Base-by-base conservation (phyloP, 2,329 filamentous ascomycete genomes). In the Penicillium sp. region DNA sequence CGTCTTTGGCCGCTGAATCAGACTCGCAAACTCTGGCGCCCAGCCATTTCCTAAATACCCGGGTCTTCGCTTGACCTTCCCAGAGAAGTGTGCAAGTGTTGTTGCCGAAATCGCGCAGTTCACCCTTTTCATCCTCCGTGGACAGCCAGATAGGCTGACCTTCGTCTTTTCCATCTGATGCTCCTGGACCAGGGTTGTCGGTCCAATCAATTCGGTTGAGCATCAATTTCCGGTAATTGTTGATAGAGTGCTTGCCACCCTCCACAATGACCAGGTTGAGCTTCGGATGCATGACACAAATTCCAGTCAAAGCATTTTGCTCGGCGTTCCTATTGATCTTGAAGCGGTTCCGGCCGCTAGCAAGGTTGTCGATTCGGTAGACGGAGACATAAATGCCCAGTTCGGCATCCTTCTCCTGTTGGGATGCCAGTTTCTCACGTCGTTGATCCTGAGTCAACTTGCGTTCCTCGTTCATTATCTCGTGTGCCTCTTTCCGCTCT, bases 271-370 rank as follows among this genome's bases (percentile, higher is more conserved):
- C 88, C 3, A 99, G 80, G 73, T 91, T 96, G 78, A 97, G 89
- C 66, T 89, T 90, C 1, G 95, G 95, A 72, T 97, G 89, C 84
- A 97, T 89, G 67, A 99, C 87, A 70, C 92, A 96, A n/a, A 94
- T 88, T 13, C 95, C 95, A 0, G 92, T 96, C 26, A 98, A 86
- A 4, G 87, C 88, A 66, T 92, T 83, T 74, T 99, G 92, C 72
- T 98, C 93, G 0, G 94, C 94, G 71, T 98, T 98, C 75, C 91
- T 90, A 73, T 89, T 89, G 70, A 99, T 90, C 78, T 97, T 96
- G 82, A 93, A 99, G 12, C 95, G 88, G 76, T 98, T 93, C 71
- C 95, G 90, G 22, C 93, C 93, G 73, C 96, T 97, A 53, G 91
- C 90, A n/a, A 99, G 85, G 69, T 87, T 95, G 71, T 90, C 87